These are phyloP conservation scores for Suillus brevipes DNA, from an alignment of 768 basidiomycete genomes.

Conservation along the genomic window DNA sequence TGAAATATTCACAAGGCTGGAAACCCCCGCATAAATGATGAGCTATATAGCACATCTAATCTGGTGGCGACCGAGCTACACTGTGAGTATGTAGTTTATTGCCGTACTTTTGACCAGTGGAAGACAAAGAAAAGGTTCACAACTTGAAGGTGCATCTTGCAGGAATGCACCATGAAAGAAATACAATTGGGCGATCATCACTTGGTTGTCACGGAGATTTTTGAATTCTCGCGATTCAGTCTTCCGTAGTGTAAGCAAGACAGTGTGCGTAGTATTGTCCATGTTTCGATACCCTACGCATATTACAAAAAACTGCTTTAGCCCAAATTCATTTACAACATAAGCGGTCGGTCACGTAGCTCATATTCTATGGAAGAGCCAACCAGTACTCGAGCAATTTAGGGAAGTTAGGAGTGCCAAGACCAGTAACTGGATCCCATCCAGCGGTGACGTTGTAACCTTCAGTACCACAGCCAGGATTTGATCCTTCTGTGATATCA, in stretches of 20 bases:
- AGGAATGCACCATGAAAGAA: not conserved
- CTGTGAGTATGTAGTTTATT: not conserved
- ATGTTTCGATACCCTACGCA: not conserved
- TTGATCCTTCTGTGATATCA: conserved; percentile 23
- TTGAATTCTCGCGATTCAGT: not conserved
- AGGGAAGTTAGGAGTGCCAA: conserved; percentile 19
- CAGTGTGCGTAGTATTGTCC: not conserved
- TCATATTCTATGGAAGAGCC: conserved; percentile 19
- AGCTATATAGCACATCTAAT: not conserved
- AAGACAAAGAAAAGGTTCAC: not conserved
- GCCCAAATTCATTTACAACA: not conserved
- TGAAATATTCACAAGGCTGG: not conserved
- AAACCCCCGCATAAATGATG: not conserved
- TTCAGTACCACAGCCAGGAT: conserved; percentile 54
- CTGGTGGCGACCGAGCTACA: not conserved
- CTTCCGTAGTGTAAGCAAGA: not conserved
- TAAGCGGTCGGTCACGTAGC: not conserved
- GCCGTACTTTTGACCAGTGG: not conserved
- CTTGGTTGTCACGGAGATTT: not conserved
- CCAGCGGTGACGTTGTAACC: conserved; percentile 38
- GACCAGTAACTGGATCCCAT: conserved; percentile 31
- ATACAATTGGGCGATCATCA: not conserved
- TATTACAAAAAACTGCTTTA: not conserved
- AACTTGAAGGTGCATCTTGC: not conserved
- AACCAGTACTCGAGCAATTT: conserved; percentile 35